phyloP scores from a whole-genome alignment of 352 stramenopile genomes.

The Pythium guiyangense region DNA sequence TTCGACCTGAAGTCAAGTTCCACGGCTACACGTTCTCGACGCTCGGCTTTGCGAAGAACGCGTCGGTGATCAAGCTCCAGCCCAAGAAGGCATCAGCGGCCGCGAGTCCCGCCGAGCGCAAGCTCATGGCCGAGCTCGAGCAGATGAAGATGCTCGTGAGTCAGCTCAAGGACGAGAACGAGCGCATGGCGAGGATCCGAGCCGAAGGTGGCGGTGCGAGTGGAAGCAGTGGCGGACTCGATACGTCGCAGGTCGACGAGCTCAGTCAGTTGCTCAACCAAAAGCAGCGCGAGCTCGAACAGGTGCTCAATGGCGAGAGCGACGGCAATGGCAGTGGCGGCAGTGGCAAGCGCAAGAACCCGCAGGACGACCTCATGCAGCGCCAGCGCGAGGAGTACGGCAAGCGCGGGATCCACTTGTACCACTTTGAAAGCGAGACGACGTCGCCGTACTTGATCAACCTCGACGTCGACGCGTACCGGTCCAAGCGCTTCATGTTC shows the following conservation, averaged over 20 bases:
- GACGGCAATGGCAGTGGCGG: conserved; percentile 23
- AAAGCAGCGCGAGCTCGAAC: conserved; percentile 72
- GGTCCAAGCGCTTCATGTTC: conserved; percentile 92
- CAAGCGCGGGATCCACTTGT: conserved; percentile 85
- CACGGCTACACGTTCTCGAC: conserved; percentile 93
- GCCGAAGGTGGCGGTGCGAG: conserved; percentile 18
- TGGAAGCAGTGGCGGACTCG: conserved; percentile 6
- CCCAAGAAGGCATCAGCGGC: conserved; percentile 92
- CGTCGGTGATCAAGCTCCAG: conserved; percentile 92
- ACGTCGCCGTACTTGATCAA: conserved; percentile 90
- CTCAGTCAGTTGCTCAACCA: conserved; percentile 58
- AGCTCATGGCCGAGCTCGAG: conserved; percentile 93
- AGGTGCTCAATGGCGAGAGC: conserved; percentile 51
- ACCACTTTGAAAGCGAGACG: conserved; percentile 86
- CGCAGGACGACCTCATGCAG: conserved; percentile 85
- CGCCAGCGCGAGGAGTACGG: conserved; percentile 89
- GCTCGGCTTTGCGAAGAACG: conserved; percentile 94
- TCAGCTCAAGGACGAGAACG: conserved; percentile 80
- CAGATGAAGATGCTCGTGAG: conserved; percentile 90
- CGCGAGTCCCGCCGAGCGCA: conserved; percentile 88
- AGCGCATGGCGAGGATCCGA: conserved; percentile 61
- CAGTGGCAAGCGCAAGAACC: conserved; percentile 32
- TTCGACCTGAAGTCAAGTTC: conserved; percentile 92
- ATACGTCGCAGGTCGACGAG: conserved; percentile 47
- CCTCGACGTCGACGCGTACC: conserved; percentile 92